Evolutionary conservation across 2,329 filamentous ascomycete genomes (phyloP), one percentile per base, ranked within the genome.

Genomic region (Colletotrichum agaves): DNA sequence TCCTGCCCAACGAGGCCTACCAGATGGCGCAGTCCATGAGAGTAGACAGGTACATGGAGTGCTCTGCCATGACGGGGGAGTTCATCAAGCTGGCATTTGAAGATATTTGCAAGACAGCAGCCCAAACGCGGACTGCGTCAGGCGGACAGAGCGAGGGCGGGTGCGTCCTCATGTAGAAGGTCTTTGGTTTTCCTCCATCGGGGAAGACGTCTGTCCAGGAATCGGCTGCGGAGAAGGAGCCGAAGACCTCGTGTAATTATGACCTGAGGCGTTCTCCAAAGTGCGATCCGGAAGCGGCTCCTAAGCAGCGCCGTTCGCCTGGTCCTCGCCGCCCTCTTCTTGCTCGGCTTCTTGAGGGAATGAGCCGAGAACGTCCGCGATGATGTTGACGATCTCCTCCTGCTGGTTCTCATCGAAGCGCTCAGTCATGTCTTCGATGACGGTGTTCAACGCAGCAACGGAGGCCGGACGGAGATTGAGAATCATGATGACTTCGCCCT

Each of bases 401-500:
- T 90, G 88, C 76, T 90, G 81, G 50, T 88, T 85, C 19, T 86
- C 84, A 50, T 76, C 81, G 74, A 90, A 90, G 7, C 90, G 84
- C 39, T 83, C 81, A 63, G 86, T 82, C 81, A 90, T 86, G 71
- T 92, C 88, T 76, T 92, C 89, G 37, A 92, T 81, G 56, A 91
- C 82, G 15, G 86, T 86, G 73, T 89, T 89, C 71, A 92, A 80
- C 50, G 85, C 83, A 4, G 85, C 84, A 33, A 84, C 80, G 31
- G 82, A 86, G 21, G 82, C 81, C 0, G 90, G 90, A 11, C 90
- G 84, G 47, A 90, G 78, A 74, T 92, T 92, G 72, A 91, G 76
- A 53, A 92, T 85, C 87, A 91, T 90, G 74, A 92, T 80, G 61
- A 90, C 79, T 77, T 92, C 90, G 61, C 88, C 88, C 80, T 92